A percentile compares a stretch with the other conserved stretches of the same genome.
Conservation (phyloP, 805 yeast species). For the Candida orba region DNA sequence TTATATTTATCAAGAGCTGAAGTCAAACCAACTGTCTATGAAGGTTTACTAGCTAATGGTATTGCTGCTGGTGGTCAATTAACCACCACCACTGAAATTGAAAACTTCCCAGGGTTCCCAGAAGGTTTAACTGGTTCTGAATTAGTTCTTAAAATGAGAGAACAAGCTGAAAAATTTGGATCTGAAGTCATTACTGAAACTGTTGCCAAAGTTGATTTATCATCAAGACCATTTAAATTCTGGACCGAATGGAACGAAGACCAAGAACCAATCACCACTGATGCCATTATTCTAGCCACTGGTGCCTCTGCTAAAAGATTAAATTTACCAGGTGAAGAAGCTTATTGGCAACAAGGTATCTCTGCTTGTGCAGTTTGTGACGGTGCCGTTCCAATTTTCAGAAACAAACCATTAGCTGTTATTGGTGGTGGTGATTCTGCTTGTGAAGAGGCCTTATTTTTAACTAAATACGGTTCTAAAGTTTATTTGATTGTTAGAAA, state of each 20-base stretch:
- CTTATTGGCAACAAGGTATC: conserved; percentile 98
- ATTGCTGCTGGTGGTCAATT: conserved; percentile 98
- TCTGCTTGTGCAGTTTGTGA: conserved; percentile 99
- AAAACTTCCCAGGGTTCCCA: conserved; percentile 99
- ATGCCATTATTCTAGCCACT: conserved; percentile 88
- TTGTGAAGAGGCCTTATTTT: conserved; percentile 95
- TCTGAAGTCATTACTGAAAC: conserved; percentile 95
- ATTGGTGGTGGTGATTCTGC: conserved; percentile 99
- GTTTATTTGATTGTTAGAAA: conserved; percentile 91
- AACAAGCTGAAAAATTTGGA: conserved; percentile 82
- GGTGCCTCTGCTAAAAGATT: conserved; percentile 98
- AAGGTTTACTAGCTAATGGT: conserved; percentile 94
- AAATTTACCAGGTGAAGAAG: conserved; percentile 91
- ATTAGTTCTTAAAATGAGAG: conserved; percentile 91
- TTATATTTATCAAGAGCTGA: conserved; percentile 96
- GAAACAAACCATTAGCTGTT: conserved; percentile 96
- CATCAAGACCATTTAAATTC: conserved; percentile 85
- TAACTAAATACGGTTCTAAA: conserved; percentile 96
- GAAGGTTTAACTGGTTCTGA: conserved; percentile 80
- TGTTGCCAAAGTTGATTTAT: conserved; percentile 83
- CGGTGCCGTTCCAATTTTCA: conserved; percentile 98
- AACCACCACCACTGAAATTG: conserved; percentile 97
- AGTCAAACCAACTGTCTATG: conserved; percentile 86
- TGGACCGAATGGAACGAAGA: conserved; percentile 97
- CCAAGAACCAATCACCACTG: conserved; percentile 83